A percentile compares a stretch with the other conserved stretches of the same genome.
Conservation (phyloP, 2,329 filamentous ascomycete species). For the Exophiala phaeomuriformis region DNA sequence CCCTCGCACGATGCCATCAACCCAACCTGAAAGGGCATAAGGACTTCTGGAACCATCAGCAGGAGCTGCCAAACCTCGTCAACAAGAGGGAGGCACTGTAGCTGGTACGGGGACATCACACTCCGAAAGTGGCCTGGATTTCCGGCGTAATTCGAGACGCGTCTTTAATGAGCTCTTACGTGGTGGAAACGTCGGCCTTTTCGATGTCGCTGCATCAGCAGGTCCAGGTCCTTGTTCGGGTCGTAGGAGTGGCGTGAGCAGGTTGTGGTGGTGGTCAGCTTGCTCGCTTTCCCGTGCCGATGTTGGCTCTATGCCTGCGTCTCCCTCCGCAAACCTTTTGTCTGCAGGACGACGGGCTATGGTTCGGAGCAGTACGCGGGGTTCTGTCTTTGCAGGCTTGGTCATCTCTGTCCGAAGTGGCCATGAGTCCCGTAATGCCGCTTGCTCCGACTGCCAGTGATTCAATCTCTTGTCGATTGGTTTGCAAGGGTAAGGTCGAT, state of each 20-base stretch:
- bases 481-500: background rate
- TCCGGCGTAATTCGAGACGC: background rate
- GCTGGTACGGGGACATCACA: slow-evolving; percentile 1
- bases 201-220: background rate
- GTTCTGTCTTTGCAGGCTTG: background rate
- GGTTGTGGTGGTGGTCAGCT: background rate
- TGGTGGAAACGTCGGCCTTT: slow-evolving; percentile 1
- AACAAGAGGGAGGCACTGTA: background rate
- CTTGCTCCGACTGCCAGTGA: background rate
- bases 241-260: background rate
- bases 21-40: too few relatives aligned
- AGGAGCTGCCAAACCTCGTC: background rate
- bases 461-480: background rate
- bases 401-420: background rate
- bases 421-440: background rate
- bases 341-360: background rate
- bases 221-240: background rate
- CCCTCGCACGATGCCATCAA: too few relatives aligned
- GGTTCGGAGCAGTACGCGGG: background rate
- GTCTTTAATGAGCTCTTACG: slow-evolving; percentile 11
- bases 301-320: background rate
- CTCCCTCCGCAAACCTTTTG: background rate
- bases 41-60: background rate
- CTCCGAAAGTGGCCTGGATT: background rate
- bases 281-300: background rate